Percentiles rank a stretch among this genome's conserved stretches.
Evolutionary conservation across 2,329 filamentous ascomycete genomes (phyloP).

Genomic region (Dactylellina cionopaga): DNA sequence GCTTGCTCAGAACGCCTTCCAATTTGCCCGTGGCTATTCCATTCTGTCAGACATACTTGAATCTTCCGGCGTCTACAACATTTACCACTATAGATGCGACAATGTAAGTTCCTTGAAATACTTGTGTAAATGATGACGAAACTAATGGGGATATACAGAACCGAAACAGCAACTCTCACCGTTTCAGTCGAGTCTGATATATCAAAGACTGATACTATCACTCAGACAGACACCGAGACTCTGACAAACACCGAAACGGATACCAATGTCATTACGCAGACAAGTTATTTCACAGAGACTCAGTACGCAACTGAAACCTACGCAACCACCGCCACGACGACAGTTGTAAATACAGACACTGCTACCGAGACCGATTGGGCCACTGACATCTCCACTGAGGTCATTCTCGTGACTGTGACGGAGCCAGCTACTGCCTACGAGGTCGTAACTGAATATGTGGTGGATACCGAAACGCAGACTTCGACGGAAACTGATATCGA

Average conservation of each 20-base stretch:
- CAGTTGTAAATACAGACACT: constrained; percentile 13
- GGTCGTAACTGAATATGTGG: neutral
- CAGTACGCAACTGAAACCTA: constrained; percentile 8
- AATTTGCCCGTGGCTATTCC: neutral
- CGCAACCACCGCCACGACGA: constrained; percentile 8
- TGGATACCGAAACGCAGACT: constrained; percentile 6
- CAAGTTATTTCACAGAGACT: constrained; percentile 2
- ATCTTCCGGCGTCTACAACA: neutral
- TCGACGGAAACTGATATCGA: neutral
- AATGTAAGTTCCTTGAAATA: too few species aligned
- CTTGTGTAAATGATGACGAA: too few species aligned
- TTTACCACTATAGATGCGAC: neutral
- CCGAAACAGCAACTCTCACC: constrained; percentile 1
- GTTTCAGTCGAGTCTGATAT: constrained; percentile 15
- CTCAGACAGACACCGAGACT: constrained; percentile 10
- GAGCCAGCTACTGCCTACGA: constrained; percentile 5
- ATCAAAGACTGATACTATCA: constrained; percentile 12
- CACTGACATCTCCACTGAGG: constrained; percentile 4
- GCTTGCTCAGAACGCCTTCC: neutral
- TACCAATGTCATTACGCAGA: constrained; percentile 15
- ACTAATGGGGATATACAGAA: too few species aligned
- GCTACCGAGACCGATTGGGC: constrained; percentile 1
- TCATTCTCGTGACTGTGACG: neutral
- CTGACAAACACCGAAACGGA: constrained; percentile 9
- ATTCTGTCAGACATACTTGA: constrained; percentile 4